Evolutionary conservation across 2,329 filamentous ascomycete species (phyloP).

Genomic region (Pseudogymnoascus sp.): DNA sequence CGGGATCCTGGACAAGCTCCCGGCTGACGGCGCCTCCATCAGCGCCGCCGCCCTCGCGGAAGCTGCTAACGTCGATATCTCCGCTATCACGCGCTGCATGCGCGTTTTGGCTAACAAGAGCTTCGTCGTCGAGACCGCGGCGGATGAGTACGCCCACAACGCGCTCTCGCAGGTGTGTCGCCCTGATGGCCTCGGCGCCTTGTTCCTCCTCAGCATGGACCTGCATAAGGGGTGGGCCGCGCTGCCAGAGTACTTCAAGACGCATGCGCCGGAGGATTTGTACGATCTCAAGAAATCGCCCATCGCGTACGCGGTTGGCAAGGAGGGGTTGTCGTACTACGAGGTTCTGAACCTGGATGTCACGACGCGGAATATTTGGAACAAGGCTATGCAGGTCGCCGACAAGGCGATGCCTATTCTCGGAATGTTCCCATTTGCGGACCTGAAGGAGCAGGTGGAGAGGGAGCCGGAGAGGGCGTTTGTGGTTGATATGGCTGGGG

Average conservation of each 20-base stretch:
- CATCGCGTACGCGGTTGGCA: constrained; percentile 26
- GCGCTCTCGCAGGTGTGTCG: constrained; percentile 24
- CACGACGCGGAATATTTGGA: constrained; percentile 28
- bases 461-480: constrained; percentile 22
- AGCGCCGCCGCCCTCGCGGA: constrained; percentile 17
- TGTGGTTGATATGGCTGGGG: constrained; percentile 10
- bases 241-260: constrained; percentile 27
- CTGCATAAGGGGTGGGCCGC: constrained; percentile 23
- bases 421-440: constrained; percentile 30
- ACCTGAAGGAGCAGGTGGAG: constrained; percentile 25
- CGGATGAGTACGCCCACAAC: constrained; percentile 29
- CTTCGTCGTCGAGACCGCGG: constrained; percentile 24
- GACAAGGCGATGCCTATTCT: constrained; percentile 28
- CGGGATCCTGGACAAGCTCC: constrained; percentile 16
- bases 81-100: constrained; percentile 27
- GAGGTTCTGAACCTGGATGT: constrained; percentile 26
- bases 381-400: constrained; percentile 26
- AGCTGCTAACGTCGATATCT: constrained; percentile 24
- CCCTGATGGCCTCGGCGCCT: constrained; percentile 24
- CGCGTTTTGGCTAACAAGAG: constrained; percentile 27
- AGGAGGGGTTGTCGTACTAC: constrained; percentile 30
- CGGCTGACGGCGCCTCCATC: constrained; percentile 11
- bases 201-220: constrained; percentile 28
- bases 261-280: constrained; percentile 26
- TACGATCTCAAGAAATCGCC: constrained; percentile 29